Conservation (phyloP, 805 yeast species). For the Yarrowia divulgata region DNA sequence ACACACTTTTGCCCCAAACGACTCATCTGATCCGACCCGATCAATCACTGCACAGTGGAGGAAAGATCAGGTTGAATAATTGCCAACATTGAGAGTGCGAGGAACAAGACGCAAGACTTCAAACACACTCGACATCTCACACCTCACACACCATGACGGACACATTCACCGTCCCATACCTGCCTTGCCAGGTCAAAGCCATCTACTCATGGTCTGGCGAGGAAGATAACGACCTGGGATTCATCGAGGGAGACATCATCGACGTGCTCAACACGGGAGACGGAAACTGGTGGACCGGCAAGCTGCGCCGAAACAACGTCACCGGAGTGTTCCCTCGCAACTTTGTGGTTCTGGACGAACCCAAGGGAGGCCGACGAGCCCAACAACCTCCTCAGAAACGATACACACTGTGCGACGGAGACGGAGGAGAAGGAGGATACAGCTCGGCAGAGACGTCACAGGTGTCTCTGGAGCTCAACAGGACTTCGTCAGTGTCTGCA, state of each 20-base stretch:
- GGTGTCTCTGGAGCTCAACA: slow-evolving; percentile 20
- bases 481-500: slow-evolving; percentile 5
- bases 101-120: too few species aligned
- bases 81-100: not conserved
- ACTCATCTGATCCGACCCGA: slow-evolving; percentile 18
- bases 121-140: not conserved
- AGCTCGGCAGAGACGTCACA: slow-evolving; percentile 10
- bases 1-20: too few species aligned
- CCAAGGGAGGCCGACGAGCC: slow-evolving; percentile 6
- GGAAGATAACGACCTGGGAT: slow-evolving; percentile 84
- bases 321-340: slow-evolving; percentile 89
- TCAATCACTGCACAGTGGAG: not conserved
- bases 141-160: slow-evolving; percentile 15
- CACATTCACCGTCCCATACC: slow-evolving; percentile 40
- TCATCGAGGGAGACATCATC: slow-evolving; percentile 90
- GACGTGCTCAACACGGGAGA: slow-evolving; percentile 82
- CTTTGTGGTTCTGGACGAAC: slow-evolving; percentile 59
- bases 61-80: slow-evolving; percentile 9
- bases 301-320: slow-evolving; percentile 76
- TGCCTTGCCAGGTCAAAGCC: slow-evolving; percentile 81
- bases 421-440: slow-evolving; percentile 9
- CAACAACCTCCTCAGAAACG: slow-evolving; percentile 21
- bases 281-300: slow-evolving; percentile 93
- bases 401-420: slow-evolving; percentile 30
- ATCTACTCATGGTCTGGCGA: slow-evolving; percentile 95